Conservation (phyloP, 139 green algal genomes). For the Ettlia oleoabundans region DNA sequence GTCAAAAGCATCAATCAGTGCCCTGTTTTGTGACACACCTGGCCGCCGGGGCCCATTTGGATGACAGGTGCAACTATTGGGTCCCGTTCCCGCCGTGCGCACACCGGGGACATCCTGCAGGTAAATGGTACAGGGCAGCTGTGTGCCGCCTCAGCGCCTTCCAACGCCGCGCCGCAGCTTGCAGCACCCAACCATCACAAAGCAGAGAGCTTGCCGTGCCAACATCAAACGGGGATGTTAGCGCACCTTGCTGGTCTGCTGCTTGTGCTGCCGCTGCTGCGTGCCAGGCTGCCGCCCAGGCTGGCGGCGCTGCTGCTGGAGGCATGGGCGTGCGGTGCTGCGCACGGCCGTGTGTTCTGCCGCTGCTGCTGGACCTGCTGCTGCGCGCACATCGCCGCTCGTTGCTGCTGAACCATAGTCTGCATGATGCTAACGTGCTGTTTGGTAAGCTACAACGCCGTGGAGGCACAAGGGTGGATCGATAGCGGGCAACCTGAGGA, state of each 20-base stretch:
- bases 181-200: too few relatives aligned
- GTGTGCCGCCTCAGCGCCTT: too few relatives aligned
- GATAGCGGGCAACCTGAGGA: too few relatives aligned
- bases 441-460: background rate
- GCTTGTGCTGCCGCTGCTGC: constrained; percentile 14
- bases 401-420: constrained; percentile 8
- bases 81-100: constrained; percentile 39
- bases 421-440: background rate
- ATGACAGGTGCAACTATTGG: constrained; percentile 55
- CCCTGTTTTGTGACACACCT: background rate
- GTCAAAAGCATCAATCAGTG: background rate
- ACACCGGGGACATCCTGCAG: constrained; percentile 43
- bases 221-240: too few relatives aligned
- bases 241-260: background rate
- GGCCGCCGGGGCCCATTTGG: constrained; percentile 9
- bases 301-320: background rate
- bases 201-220: too few relatives aligned
- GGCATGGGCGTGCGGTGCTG: background rate
- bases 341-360: background rate
- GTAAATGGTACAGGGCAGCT: too few relatives aligned
- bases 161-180: too few relatives aligned
- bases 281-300: background rate
- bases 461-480: too few relatives aligned
- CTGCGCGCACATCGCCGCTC: background rate
- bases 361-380: constrained; percentile 26